phyloP scores from a whole-genome alignment of 371 early-diverging fungal genomes.

The Syncephalis plumigaleata region DNA sequence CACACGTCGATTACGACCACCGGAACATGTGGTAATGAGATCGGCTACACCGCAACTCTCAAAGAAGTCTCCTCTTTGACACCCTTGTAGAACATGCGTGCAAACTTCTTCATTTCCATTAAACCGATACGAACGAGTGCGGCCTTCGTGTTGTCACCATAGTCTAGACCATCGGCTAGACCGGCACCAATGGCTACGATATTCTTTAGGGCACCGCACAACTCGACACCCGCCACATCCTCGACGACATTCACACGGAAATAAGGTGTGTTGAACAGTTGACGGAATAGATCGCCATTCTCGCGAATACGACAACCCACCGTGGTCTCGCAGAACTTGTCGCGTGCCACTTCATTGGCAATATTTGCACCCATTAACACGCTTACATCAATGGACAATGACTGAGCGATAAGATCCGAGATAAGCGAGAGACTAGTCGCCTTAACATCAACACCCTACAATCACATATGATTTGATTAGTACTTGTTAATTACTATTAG shows the following conservation, averaged over 20 bases:
- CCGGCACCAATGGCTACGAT: constrained; percentile 96
- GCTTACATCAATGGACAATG: constrained; percentile 55
- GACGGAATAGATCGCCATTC: constrained; percentile 58
- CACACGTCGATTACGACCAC: constrained; percentile 91
- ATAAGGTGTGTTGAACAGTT: constrained; percentile 74
- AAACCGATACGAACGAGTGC: constrained; percentile 96
- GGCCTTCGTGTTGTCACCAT: constrained; percentile 92
- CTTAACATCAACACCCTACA: constrained; percentile 60
- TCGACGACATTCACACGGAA: constrained; percentile 71
- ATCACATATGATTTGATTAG: background rate
- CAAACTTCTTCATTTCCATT: constrained; percentile 91
- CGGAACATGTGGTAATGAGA: constrained; percentile 90
- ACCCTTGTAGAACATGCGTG: constrained; percentile 55
- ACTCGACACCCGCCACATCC: constrained; percentile 86
- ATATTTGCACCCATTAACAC: constrained; percentile 98
- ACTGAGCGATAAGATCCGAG: constrained; percentile 69
- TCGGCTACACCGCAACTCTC: constrained; percentile 91
- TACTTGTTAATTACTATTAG: background rate
- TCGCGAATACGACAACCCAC: constrained; percentile 51
- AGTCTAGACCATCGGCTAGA: constrained; percentile 59
- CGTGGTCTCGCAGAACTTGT: constrained; percentile 91
- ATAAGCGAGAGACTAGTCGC: constrained; percentile 62
- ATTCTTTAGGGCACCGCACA: constrained; percentile 98
- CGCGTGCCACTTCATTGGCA: constrained; percentile 90
- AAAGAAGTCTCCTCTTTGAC: constrained; percentile 83